Conservation (phyloP, 305 asterid genomes). For the Caryopteris hybrid region DNA sequence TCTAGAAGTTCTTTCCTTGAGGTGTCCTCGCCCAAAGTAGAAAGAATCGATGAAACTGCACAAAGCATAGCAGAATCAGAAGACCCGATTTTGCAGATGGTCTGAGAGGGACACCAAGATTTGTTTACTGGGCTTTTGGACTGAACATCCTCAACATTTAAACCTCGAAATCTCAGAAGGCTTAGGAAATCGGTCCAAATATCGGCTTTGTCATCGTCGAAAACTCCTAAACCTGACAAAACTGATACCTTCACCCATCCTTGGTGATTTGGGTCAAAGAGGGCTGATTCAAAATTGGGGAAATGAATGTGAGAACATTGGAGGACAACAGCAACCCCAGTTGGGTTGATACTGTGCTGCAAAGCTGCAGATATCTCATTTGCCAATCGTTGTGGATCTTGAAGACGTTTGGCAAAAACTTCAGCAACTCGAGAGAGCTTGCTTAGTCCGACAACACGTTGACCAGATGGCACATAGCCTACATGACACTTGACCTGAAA, state of each 20-base stretch:
- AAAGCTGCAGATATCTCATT: constrained; percentile 64
- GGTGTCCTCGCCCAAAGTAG: constrained; percentile 75
- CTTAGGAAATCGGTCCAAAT: constrained; percentile 71
- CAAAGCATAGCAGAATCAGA: constrained; percentile 42
- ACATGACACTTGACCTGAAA: constrained; percentile 88
- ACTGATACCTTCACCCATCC: constrained; percentile 51
- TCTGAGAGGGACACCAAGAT: constrained; percentile 64
- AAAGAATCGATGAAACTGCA: constrained; percentile 58
- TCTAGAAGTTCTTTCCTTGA: constrained; percentile 63
- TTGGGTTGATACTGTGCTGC: constrained; percentile 66
- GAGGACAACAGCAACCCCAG: constrained; percentile 84
- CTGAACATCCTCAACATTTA: constrained; percentile 22
- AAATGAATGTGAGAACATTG: constrained; percentile 72
- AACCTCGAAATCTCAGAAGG: constrained; percentile 61
- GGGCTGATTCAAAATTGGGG: constrained; percentile 45
- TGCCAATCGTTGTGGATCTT: constrained; percentile 79
- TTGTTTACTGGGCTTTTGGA: constrained; percentile 16
- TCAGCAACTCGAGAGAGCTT: constrained; percentile 89
- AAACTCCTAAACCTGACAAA: constrained; percentile 71
- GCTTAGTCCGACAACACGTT: constrained; percentile 82
- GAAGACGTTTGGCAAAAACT: constrained; percentile 78
- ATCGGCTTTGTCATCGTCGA: constrained; percentile 44
- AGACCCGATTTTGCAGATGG: constrained; percentile 24
- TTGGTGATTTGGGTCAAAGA: constrained; percentile 35
- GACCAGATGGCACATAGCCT: constrained; percentile 80